Base-by-base conservation (phyloP, 495 filamentous ascomycete species). In the Geoglossum glabrum region DNA sequence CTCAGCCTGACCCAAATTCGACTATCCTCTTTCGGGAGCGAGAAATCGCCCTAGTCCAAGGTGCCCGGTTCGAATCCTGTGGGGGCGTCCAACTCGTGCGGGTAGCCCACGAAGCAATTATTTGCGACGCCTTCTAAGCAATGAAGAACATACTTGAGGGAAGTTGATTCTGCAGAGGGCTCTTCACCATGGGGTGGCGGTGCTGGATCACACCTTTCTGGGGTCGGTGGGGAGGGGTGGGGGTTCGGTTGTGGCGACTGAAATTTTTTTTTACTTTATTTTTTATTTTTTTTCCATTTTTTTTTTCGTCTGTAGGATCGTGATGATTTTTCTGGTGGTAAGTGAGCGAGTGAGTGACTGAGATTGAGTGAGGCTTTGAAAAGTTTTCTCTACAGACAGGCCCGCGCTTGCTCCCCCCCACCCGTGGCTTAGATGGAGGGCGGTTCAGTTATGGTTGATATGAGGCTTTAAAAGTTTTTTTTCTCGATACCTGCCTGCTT, bases 61-160 rank as follows among this genome's bases (percentile, higher is more conserved):
- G 49, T 52, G 49, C 49, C 49, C 49, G 49, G 49, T 52, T 52
- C 49, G 49, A 52, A 52, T 52, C 49, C 49, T 7, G 49, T 52
- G 49, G 49, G 49, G 49, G 49, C 49, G 23, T 52, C 23, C 49
- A 52, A 52, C 49, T 52, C 49, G 49, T 52, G 49, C 23, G 49
- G 49, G 49, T 52, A 52, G 23, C 49, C 49, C 49, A 52, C 49
- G 49, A 52, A 5, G 23, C 21, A 34, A 34, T 8, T 15, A 40
- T 15, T 27, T 15, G 25, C 25, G 49, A 30, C 23, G 28, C 25
- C 49, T 31, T 50, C n/a, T 30, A 28, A 52, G 49, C 25, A 15
- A 52, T 52, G 49, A 52, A 52, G 49, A 52, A 19, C 23, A 52
- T 13, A 3, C 49, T 52, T 30, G 49, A 52, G 49, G 49, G 49